Conservation (phyloP, 1,284 basidiomycete species). For the Austroboletus novae-zelandiae region DNA sequence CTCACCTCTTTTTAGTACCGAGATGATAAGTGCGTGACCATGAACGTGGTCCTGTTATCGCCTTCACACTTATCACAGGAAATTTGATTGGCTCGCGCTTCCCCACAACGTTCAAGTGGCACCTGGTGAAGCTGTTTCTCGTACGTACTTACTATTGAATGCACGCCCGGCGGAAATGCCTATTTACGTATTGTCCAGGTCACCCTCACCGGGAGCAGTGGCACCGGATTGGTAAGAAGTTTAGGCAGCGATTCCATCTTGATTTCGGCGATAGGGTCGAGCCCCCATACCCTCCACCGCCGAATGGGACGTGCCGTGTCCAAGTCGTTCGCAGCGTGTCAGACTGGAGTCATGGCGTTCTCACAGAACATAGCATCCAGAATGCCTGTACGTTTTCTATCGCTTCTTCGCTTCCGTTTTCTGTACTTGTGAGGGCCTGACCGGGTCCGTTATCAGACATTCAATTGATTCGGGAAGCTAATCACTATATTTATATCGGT, state of each 20-base stretch:
- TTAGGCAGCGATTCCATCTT: conserved; percentile 57
- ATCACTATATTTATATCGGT: conserved; percentile 90
- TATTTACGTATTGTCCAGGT: conserved; percentile 34
- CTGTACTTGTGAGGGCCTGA: conserved; percentile 3
- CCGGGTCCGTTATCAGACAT: conserved; percentile 49
- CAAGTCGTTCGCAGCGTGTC: conserved; percentile 81
- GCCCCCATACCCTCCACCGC: conserved; percentile 40
- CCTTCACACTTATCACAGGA: conserved; percentile 31
- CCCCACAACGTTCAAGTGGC: conserved; percentile 66
- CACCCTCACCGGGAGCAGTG: conserved; percentile 72
- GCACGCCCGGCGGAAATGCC: background rate
- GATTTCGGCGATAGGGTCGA: conserved; percentile 34
- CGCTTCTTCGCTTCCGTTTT: background rate
- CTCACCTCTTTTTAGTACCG: conserved; percentile 43
- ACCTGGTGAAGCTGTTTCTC: conserved; percentile 63
- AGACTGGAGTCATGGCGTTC: conserved; percentile 91
- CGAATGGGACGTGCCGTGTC: conserved; percentile 57
- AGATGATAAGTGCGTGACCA: conserved; percentile 45
- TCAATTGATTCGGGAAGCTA: conserved; percentile 79
- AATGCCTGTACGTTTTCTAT: conserved; percentile 66
- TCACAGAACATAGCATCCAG: conserved; percentile 84
- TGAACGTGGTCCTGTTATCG: background rate
- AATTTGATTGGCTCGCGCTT: conserved; percentile 77
- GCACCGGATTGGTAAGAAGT: conserved; percentile 55
- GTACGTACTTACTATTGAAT: conserved; percentile 36